Base-by-base conservation (phyloP, 257 asterid genomes). In the Nemophila menziesii region DNA sequence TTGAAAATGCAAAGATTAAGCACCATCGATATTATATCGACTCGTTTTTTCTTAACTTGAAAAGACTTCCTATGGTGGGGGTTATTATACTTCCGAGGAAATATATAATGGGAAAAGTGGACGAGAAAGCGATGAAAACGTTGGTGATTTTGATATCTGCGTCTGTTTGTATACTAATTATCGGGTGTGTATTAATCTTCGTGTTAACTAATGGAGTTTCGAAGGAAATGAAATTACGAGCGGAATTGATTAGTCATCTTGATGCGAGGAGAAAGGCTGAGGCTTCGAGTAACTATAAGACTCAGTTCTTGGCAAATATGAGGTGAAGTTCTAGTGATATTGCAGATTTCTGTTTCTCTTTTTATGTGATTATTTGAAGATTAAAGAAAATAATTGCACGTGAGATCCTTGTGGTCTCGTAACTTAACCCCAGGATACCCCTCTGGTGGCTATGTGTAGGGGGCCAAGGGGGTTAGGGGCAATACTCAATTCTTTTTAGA, bases 51-150 rank as follows among this genome's bases (percentile, higher is more conserved):
- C 74, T 86, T 57, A 83, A 86, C 74, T 73, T 86, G 39, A 79
- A 55, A 70, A 86, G 97, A 60, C 97, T 86, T 59, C 97, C 97
- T n/a, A 86, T 86, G 97, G 94, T 82, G 39, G 97, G 97, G 29
- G 97, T 82, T 46, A 68, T 86, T 11, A 79, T 86, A 61, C 67
- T 86, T 52, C 97, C 97, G 8, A 77, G 97, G 71, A 68, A 77
- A 44, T 82, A 86, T 55, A 74, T 86, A 58, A 86, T 86, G 97
- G 97, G 97, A 21, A 82, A 75, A 57, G 94, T 86, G 22, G 97
- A 86, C 27, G 87, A 69, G 13, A 79, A 73, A 43, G 85, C 97
- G 33, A 65, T 72, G 57, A 86, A 77, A 54, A 72, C 84, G 15
- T 46, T 82, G 34, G 74, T 68, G 67, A 78, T 82, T 24, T 52